These are phyloP conservation scores for Fragaria iinumae DNA, from an alignment of 306 rosid species.

Conservation along the genomic window DNA sequence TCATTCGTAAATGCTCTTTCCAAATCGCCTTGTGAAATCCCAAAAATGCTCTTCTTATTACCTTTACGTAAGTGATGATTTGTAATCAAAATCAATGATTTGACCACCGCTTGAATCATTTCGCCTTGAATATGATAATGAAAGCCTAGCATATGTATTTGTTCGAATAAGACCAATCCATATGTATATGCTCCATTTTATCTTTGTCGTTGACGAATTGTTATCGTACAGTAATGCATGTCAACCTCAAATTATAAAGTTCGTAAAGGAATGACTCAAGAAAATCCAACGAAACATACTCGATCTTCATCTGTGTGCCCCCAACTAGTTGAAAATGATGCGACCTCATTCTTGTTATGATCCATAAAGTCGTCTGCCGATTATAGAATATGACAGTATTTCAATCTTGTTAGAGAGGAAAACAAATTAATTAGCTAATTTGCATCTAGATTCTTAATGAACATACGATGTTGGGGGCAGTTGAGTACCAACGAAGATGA, in stretches of 20 bases:
- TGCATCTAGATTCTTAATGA: background rate
- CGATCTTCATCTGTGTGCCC: background rate
- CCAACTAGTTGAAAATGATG: constrained; percentile 8
- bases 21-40: no score
- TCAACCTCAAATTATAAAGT: constrained; percentile 2
- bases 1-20: no score
- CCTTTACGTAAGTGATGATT: background rate
- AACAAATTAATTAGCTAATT: no score
- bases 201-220: constrained; percentile 7
- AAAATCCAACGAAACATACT: background rate
- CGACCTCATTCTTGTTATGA: background rate
- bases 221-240: background rate
- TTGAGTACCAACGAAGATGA: background rate
- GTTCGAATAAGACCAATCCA: background rate
- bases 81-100: no score
- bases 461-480: background rate
- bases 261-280: background rate
- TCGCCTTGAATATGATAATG: background rate
- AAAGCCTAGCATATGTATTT: background rate
- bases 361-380: background rate
- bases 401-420: background rate
- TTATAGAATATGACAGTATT: background rate
- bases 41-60: no score
- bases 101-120: background rate
- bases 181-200: background rate